These are phyloP conservation scores for Bathelium albidoporum DNA, from an alignment of 495 filamentous ascomycete species.

Conservation along the genomic window DNA sequence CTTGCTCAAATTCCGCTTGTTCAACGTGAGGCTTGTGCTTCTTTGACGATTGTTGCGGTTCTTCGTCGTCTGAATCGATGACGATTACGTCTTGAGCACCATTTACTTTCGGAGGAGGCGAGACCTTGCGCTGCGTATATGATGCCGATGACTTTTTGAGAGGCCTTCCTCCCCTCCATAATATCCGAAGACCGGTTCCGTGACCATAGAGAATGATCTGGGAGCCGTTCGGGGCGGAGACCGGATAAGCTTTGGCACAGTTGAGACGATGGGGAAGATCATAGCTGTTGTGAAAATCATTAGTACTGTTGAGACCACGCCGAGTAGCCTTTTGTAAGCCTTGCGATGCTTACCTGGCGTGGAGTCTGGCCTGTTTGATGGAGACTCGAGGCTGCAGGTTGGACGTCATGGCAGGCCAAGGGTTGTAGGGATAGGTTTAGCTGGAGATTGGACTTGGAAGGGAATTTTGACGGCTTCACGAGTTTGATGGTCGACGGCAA, in stretches of 20 bases:
- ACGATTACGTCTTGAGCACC: conserved; percentile 57
- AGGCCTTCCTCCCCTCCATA: conserved; percentile 70
- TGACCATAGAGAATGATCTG: conserved; percentile 75
- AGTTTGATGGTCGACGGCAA: no score
- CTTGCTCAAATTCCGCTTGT: conserved; percentile 40
- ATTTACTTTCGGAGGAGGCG: conserved; percentile 28
- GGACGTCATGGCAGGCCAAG: not conserved
- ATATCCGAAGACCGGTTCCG: conserved; percentile 61
- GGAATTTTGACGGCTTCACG: no score
- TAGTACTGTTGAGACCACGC: conserved; percentile 7
- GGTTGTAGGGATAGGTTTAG: no score
- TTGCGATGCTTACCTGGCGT: conserved; percentile 39
- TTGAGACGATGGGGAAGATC: conserved; percentile 64
- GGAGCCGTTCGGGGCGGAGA: conserved; percentile 71
- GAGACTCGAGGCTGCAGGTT: conserved; percentile 23
- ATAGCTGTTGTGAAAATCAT: conserved; percentile 45
- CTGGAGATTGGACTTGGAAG: no score
- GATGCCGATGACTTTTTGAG: conserved; percentile 39
- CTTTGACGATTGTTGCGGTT: conserved; percentile 40
- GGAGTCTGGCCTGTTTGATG: conserved; percentile 33
- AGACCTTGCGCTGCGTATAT: conserved; percentile 23
- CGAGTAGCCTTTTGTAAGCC: conserved; percentile 11
- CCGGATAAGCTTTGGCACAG: conserved; percentile 62
- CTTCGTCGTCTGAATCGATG: conserved; percentile 71
- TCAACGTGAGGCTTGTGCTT: conserved; percentile 25